Evolutionary conservation across 768 basidiomycete species (phyloP), one percentile per base, ranked within the genome.

Genomic region (Mycena olivaceomarginata): DNA sequence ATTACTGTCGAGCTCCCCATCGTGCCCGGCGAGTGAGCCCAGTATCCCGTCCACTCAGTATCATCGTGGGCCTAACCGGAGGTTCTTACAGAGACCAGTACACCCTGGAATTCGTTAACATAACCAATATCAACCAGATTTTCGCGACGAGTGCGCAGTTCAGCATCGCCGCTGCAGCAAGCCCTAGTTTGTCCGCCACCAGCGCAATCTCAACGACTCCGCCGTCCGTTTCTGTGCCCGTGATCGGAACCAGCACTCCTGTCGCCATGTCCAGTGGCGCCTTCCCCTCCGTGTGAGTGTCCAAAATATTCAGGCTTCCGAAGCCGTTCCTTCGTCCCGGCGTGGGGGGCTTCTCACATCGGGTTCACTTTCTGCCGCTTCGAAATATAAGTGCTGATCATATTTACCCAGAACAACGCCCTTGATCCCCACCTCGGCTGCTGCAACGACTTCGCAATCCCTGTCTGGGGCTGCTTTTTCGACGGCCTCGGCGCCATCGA

Each of bases 111-210:
- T 39, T 43, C 43, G 75, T 76, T 31, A 76, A 71, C 53, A 76
- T 76, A 31, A 76, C 75, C 31, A 40, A 76, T 31, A 76, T 76
- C 64, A 76, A 71, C 37, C 75, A 76, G 15, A 46, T 71, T 2
- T 76, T 70, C 43, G 40, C 62, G 16, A 76, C 56, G 12, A 70
- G 69, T 31, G 5, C 31, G 8, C 56, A 70, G 31, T 75, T 75
- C 68, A 65, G 53, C 68, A 70, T 75, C 68, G 74, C 74, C 12
- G 68, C 74, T 4, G 68, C 74, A 9, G 60, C 74, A 16, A 67
- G 72, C 40, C 13, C 62, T 31, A 69, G 67, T 22, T 1, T 10
- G 22, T 31, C 67, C 15, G 22, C 62, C 12, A 41, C 62, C 20
- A 60, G 20, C 25, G 20, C 57, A 31, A 57, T n/a, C n/a, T 45